phyloP scores from a whole-genome alignment of 768 basidiomycete species.

The Suillus brevipes region DNA sequence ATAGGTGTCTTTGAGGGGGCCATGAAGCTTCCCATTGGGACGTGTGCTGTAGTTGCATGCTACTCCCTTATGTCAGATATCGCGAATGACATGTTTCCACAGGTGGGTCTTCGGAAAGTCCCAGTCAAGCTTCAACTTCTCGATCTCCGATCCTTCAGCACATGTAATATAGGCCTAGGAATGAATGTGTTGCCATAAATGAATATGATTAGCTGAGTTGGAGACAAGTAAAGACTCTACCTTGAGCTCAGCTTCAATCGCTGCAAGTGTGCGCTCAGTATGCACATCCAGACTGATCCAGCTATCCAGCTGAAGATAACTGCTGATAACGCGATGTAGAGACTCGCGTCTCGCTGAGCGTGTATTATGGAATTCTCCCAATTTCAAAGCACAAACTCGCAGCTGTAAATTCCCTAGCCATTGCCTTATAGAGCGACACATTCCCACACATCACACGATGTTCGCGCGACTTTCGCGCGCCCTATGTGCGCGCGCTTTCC shows the following conservation, averaged over 20 bases:
- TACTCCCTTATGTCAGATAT: slow-evolving; percentile 36
- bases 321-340: slow-evolving; percentile 28
- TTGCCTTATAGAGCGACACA: too few species aligned
- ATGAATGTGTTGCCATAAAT: neutral
- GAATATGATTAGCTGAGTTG: neutral
- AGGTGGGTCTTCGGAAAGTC: slow-evolving; percentile 38
- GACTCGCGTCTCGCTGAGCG: too few species aligned
- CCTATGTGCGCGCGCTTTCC: too few species aligned
- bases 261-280: slow-evolving; percentile 27
- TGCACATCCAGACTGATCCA: slow-evolving; percentile 34
- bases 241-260: slow-evolving; percentile 18
- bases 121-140: slow-evolving; percentile 29
- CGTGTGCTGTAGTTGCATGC: slow-evolving; percentile 33
- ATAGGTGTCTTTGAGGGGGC: slow-evolving; percentile 29
- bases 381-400: too few species aligned
- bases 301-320: slow-evolving; percentile 34
- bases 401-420: too few species aligned
- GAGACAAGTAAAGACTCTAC: slow-evolving; percentile 18
- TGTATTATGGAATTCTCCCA: too few species aligned
- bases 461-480: too few species aligned
- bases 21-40: slow-evolving; percentile 34
- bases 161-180: slow-evolving; percentile 3
- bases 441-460: too few species aligned
- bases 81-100: slow-evolving; percentile 32
- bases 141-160: neutral